Conservation (phyloP, 306 rosid genomes). For the Glycine tomentella region DNA sequence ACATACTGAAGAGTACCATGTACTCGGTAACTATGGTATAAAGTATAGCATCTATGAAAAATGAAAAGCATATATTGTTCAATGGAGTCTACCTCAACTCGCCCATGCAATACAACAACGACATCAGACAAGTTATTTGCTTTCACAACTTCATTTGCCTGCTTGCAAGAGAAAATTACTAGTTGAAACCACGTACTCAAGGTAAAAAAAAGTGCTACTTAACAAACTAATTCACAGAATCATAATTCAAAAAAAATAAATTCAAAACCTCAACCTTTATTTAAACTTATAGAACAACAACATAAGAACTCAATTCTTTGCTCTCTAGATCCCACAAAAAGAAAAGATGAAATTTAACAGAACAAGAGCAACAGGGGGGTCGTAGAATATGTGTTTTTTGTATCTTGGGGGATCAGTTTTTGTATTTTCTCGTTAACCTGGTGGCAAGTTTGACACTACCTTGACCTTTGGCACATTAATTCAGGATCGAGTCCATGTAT, state of each 20-base stretch:
- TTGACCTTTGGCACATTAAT: too few species aligned
- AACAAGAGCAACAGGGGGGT: not conserved
- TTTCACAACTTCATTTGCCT: conserved; percentile 97
- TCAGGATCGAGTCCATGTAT: too few species aligned
- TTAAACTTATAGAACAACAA: conserved; percentile 15
- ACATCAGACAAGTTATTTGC: conserved; percentile 88
- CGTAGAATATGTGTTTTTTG: too few species aligned
- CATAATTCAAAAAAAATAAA: not conserved
- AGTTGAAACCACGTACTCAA: conserved; percentile 38
- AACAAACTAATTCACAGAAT: not conserved
- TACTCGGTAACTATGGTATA: not conserved
- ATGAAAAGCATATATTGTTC: conserved; percentile 26
- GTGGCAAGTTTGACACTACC: too few species aligned
- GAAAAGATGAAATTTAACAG: not conserved
- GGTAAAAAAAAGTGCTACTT: conserved; percentile 24
- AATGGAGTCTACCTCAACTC: conserved; percentile 88
- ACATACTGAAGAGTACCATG: not conserved
- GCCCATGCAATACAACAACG: conserved; percentile 83
- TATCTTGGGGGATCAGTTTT: too few species aligned
- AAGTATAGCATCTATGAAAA: not conserved
- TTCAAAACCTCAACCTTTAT: conserved; percentile 29
- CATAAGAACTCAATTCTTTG: not conserved
- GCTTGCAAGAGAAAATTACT: conserved; percentile 51
- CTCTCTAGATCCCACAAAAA: not conserved
- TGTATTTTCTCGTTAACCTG: too few species aligned